Evolutionary conservation across 495 filamentous ascomycete genomes (phyloP), one percentile per base, ranked within the genome.

Genomic region (Wilcoxina mikolae): DNA sequence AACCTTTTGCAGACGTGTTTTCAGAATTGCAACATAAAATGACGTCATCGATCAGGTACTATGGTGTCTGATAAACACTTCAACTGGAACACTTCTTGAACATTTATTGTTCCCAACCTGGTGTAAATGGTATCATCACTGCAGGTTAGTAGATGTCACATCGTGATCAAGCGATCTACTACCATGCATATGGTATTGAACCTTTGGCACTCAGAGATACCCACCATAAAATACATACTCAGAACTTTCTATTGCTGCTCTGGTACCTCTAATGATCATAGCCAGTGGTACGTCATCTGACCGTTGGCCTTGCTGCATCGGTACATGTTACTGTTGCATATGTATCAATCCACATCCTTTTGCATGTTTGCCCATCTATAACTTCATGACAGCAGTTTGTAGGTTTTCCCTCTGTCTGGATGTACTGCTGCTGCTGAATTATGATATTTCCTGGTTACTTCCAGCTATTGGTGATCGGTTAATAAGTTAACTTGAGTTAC

Each of bases 161-260:
- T 52, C 35, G 67, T 69, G 0, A 45, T 54, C 0, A 69, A 43
- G 2, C 56, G 25, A 33, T 67, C 59, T 0, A 65, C 60, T 0
- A 68, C 49, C 0, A 65, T 60, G 0, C 68, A 31, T 1, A 69
- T 58, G 2, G 54, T 42, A 27, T 65, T 51, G 22, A 51, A 60
- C 0, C 58, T 58, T 0, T 57, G 20, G 1, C 18, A 53, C 0
- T 17, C 15, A 7, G 55, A 58, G 17, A 59, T 28, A 4, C 50
- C 47, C 2, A 55, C 61, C 17, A 68, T 54, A 27, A 69, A 67
- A 41, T 69, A 57, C 39, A 68, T 65, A 0, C 23, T 58, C 12
- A 69, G 29, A 38, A 65, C 39, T 35, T 54, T 4, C 64, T 57
- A 69, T 1, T 33, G 51, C 1, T 33, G 9, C 11, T 63, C 0